Evolutionary conservation across 768 basidiomycete genomes (phyloP).

Genomic region (Pulveroboletus sp.): DNA sequence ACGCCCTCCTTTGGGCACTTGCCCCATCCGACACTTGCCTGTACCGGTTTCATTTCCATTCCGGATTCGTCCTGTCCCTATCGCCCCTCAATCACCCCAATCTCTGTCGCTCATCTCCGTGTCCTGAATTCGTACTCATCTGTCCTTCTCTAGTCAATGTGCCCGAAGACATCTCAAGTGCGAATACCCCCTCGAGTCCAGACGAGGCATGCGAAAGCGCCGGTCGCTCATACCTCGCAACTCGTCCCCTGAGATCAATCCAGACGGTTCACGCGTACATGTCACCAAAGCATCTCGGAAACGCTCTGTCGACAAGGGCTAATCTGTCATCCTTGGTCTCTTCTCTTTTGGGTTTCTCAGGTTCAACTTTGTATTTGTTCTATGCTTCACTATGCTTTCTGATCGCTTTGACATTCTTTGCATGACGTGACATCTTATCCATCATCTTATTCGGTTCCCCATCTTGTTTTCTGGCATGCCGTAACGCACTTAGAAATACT

Average conservation of each 20-base stretch:
- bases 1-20: conserved; percentile 1
- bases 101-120: conserved; percentile 28
- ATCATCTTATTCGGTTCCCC: conserved; percentile 28
- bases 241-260: conserved; percentile 27
- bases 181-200: conserved; percentile 68
- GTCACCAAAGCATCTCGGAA: conserved; percentile 27
- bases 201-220: conserved; percentile 61
- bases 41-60: conserved; percentile 13
- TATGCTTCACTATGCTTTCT: conserved; percentile 27
- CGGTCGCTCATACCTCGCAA: conserved; percentile 33
- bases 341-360: neutral
- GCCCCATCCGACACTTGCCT: conserved; percentile 5
- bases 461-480: conserved; percentile 20
- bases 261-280: conserved; percentile 24
- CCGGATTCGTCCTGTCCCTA: conserved; percentile 10
- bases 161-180: conserved; percentile 65
- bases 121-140: conserved; percentile 21
- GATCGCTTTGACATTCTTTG: conserved; percentile 11
- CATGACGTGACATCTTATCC: conserved; percentile 28
- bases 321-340: neutral
- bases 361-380: conserved; percentile 6
- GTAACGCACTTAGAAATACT: conserved; percentile 27
- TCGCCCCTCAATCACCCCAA: conserved; percentile 23
- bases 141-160: conserved; percentile 56
- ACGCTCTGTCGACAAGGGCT: conserved; percentile 25